Evolutionary conservation across 2,329 filamentous ascomycete species (phyloP), one percentile per base, ranked within the genome.

Genomic region (Helminthosporium solani): DNA sequence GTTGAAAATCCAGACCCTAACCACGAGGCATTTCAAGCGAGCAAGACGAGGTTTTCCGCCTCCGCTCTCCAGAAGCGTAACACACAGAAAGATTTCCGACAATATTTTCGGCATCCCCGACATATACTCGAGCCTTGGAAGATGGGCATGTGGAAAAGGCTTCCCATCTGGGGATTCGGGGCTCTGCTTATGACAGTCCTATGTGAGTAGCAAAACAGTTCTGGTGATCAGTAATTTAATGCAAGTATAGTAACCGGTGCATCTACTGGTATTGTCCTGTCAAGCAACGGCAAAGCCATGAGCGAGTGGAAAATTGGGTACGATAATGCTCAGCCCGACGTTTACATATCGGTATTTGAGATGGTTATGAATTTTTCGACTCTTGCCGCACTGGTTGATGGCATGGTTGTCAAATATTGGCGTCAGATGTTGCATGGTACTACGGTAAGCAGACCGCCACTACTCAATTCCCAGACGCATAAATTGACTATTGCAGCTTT

Each of bases 391-490:
- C 36, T 63, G 7, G 35, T 33, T 14, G 49, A 61, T 20, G 60
- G 60, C 2, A 31, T 58, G n/a, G 47, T 50, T 4, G 52, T 61
- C 7, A 40, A 45, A 15, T 58, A 57, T 27, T 63, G 60, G 60
- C 46, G 49, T 1, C 47, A 49, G 16, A 16, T 60, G 18, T 21
- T 60, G 14, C 47, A 51, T 12, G 52, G 60, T 4, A 55, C 45
- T 11, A 53, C 49, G 2, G 57, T 58, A 45, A 49, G 55, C 28
- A 25, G 27, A 37, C 7, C 18, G 30, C 11, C 0, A 25, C 30
- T 7, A 41, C 18, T 23, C 12, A 12, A 7, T 12, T 27, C 25
- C 12, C 7, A 27, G 12, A 27, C 25, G 25, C 12, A 27, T 28
- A 19, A 19, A 27, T 37, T 42, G 23, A 46, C 15, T 6, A 3